These are phyloP conservation scores for Pelargonium fulgidum DNA, from an alignment of 441 rosid species.

Conservation along the genomic window DNA sequence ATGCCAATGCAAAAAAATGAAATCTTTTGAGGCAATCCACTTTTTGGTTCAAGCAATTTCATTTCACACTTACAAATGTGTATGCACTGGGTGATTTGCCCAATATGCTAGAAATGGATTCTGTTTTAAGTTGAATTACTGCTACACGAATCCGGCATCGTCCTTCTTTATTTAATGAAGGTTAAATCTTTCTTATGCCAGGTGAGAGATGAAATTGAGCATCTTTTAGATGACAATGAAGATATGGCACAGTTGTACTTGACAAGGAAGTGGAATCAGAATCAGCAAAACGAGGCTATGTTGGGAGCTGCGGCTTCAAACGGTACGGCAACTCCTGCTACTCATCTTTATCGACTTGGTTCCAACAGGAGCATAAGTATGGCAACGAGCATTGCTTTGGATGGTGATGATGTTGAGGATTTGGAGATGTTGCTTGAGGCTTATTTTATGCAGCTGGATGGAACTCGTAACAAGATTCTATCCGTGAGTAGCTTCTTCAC, in stretches of 20 bases:
- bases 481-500: conserved; percentile 46
- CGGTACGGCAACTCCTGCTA: conserved; percentile 21
- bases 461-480: conserved; percentile 84
- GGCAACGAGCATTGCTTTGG: conserved; percentile 40
- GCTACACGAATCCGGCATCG: not conserved
- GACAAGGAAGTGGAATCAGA: conserved; percentile 73
- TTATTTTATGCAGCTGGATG: conserved; percentile 91
- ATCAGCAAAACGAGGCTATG: conserved; percentile 66
- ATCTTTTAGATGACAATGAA: conserved; percentile 78
- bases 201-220: conserved; percentile 96
- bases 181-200: conserved; percentile 23
- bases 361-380: conserved; percentile 65
- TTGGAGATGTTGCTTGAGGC: conserved; percentile 94
- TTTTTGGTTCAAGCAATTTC: not conserved
- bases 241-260: conserved; percentile 84
- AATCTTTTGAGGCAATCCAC: not conserved
- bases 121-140: not conserved
- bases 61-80: not conserved
- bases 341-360: conserved; percentile 40
- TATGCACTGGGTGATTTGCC: not conserved
- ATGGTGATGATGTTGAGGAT: conserved; percentile 75
- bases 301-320: conserved; percentile 44
- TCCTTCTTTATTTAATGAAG: not conserved
- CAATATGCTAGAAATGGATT: not conserved
- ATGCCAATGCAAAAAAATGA: not conserved